A percentile compares a stretch with the other conserved stretches of the same genome.
These are phyloP conservation scores for Diaporthe sp. DNA, from an alignment of 2,329 filamentous ascomycete species.

Conservation along the genomic window DNA sequence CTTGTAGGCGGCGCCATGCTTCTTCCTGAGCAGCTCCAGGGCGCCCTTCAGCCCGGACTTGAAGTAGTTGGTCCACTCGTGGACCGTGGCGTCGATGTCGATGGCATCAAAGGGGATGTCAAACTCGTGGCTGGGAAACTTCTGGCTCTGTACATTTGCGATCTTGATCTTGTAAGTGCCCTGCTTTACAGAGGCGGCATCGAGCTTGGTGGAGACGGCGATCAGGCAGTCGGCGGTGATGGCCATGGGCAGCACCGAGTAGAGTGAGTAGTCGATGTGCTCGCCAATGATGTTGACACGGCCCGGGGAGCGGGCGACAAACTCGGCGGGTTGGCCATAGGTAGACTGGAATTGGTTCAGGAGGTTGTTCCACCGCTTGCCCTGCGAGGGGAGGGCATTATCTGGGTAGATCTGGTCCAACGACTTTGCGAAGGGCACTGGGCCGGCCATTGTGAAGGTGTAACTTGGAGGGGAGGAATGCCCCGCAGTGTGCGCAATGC, in stretches of 20 bases:
- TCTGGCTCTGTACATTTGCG: slow-evolving; percentile 81
- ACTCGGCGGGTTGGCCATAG: slow-evolving; percentile 81
- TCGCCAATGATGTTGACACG: slow-evolving; percentile 99
- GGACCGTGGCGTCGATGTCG: slow-evolving; percentile 86
- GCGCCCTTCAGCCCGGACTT: slow-evolving; percentile 90
- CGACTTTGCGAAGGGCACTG: slow-evolving; percentile 81
- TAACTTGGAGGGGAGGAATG: not conserved
- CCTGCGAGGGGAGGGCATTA: slow-evolving; percentile 77
- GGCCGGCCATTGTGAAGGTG: slow-evolving; percentile 61
- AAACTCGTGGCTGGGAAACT: slow-evolving; percentile 84
- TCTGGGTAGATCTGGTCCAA: slow-evolving; percentile 87
- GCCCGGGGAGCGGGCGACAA: slow-evolving; percentile 91
- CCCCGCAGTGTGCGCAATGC: slow-evolving; percentile 1
- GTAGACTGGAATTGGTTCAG: slow-evolving; percentile 77
- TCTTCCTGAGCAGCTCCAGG: slow-evolving; percentile 80
- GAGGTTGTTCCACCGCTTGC: slow-evolving; percentile 81
- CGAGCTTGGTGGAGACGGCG: slow-evolving; percentile 72
- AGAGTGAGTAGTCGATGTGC: slow-evolving; percentile 98
- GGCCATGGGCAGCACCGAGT: slow-evolving; percentile 95
- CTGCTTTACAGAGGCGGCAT: slow-evolving; percentile 62
- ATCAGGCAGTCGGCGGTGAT: slow-evolving; percentile 92
- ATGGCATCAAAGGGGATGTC: slow-evolving; percentile 75
- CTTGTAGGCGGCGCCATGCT: slow-evolving; percentile 70
- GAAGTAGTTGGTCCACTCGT: slow-evolving; percentile 99
- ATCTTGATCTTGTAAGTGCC: slow-evolving; percentile 79